These are phyloP conservation scores for Cryptomeria japonica DNA, from an alignment of 75 land plant genomes.

Conservation along the genomic window DNA sequence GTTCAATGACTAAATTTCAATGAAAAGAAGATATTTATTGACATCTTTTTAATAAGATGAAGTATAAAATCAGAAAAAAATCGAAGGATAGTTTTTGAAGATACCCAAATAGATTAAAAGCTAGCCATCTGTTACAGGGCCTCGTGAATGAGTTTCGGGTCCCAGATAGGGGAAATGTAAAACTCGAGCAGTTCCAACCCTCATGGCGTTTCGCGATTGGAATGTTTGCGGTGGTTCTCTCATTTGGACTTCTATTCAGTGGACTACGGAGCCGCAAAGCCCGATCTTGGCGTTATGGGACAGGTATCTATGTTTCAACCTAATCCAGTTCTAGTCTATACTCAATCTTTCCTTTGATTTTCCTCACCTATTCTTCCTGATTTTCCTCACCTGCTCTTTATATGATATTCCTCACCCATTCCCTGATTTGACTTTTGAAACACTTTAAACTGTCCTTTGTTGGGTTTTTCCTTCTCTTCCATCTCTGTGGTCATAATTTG, in stretches of 20 bases:
- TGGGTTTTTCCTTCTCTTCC: no score
- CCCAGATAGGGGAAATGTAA: conserved; percentile 37
- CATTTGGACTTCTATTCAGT: conserved; percentile 65
- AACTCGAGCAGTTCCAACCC: conserved; percentile 24
- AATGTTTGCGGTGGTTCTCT: conserved; percentile 69
- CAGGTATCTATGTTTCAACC: conserved; percentile 30
- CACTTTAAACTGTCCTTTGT: no score
- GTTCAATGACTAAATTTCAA: no score
- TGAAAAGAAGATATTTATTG: no score
- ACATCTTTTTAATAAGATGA: no score
- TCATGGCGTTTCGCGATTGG: conserved; percentile 78
- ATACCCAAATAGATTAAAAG: neutral
- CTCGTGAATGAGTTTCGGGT: conserved; percentile 53
- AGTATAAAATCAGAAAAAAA: no score
- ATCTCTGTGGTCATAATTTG: neutral
- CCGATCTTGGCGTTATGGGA: conserved; percentile 70
- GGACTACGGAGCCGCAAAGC: conserved; percentile 62
- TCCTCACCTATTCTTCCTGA: neutral
- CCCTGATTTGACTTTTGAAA: no score
- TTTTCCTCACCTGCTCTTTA: neutral
- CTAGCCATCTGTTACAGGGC: conserved; percentile 30
- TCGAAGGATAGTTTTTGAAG: neutral
- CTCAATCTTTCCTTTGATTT: neutral
- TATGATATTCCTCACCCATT: no score
- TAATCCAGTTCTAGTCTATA: neutral